A percentile compares a stretch with the other conserved stretches of the same genome.
Evolutionary conservation across 345 rosid species (phyloP).

Genomic region (Sonneratia caseolaris): DNA sequence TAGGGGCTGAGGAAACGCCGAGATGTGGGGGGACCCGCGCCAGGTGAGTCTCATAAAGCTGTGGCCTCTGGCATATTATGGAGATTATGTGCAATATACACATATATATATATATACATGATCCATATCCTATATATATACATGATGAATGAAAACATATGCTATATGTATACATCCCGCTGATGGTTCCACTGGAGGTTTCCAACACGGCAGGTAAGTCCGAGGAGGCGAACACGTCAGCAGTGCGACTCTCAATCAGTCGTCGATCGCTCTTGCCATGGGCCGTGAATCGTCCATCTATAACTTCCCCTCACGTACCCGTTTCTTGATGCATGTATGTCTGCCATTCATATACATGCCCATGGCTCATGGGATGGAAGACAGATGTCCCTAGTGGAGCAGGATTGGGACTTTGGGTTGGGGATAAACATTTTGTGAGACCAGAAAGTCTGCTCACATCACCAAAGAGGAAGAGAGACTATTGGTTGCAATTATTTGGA

Average conservation of each 20-base stretch:
- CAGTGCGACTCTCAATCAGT: too few species aligned
- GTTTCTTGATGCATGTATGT: neutral
- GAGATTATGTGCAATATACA: slow-evolving; percentile 20
- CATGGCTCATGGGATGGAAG: neutral
- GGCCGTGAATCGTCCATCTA: too few species aligned
- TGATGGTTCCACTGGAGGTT: too few species aligned
- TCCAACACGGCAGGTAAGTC: too few species aligned
- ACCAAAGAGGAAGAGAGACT: slow-evolving; percentile 18
- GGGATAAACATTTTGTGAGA: slow-evolving; percentile 40
- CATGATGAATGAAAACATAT: too few species aligned
- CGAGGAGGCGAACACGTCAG: too few species aligned
- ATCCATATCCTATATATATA: too few species aligned
- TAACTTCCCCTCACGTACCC: too few species aligned
- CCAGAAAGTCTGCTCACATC: slow-evolving; percentile 38
- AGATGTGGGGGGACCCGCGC: slow-evolving; percentile 1
- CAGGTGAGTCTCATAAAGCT: slow-evolving; percentile 1
- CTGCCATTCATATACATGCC: too few species aligned
- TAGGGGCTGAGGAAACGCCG: slow-evolving; percentile 32
- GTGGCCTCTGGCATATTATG: slow-evolving; percentile 17
- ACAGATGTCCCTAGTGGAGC: neutral
- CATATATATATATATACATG: too few species aligned
- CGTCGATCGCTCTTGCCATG: too few species aligned
- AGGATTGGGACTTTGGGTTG: slow-evolving; percentile 5
- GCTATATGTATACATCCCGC: too few species aligned
- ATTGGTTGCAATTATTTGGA: slow-evolving; percentile 38